Evolutionary conservation across 495 filamentous ascomycete genomes (phyloP).

Genomic region (Hyaloscypha bicolor): DNA sequence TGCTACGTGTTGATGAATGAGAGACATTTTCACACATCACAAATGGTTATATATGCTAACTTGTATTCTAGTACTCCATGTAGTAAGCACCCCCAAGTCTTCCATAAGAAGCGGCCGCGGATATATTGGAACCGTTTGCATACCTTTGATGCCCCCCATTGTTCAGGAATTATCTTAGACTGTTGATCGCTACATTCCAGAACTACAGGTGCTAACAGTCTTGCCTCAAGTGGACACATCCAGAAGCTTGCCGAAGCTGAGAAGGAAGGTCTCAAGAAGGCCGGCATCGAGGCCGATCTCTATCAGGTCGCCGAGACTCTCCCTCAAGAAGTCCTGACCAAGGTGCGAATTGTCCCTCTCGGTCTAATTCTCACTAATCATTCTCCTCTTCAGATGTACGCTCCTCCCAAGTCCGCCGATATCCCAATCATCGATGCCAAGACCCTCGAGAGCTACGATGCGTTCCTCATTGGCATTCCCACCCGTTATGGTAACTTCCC

Average conservation of each 20-base stretch:
- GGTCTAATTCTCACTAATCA: slow-evolving; percentile 29
- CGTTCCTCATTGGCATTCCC: slow-evolving; percentile 91
- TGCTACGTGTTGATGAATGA: background rate
- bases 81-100: background rate
- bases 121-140: too few species aligned
- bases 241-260: slow-evolving; percentile 82
- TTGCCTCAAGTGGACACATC: slow-evolving; percentile 72
- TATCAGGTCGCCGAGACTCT: slow-evolving; percentile 79
- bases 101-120: background rate
- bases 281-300: slow-evolving; percentile 57
- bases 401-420: slow-evolving; percentile 71
- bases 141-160: background rate
- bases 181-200: background rate
- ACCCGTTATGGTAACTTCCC: slow-evolving; percentile 99
- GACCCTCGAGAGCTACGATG: slow-evolving; percentile 79
- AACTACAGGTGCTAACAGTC: slow-evolving; percentile 17
- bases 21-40: background rate
- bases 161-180: background rate
- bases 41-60: background rate
- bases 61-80: background rate
- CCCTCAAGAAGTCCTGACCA: slow-evolving; percentile 70
- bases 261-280: slow-evolving; percentile 81
- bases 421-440: slow-evolving; percentile 69
- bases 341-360: slow-evolving; percentile 23
- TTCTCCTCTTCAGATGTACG: slow-evolving; percentile 67